A percentile compares a stretch with the other conserved stretches of the same genome.
Conservation (phyloP, 148 eudicot genomes). For the Rhododendron williamsianum region DNA sequence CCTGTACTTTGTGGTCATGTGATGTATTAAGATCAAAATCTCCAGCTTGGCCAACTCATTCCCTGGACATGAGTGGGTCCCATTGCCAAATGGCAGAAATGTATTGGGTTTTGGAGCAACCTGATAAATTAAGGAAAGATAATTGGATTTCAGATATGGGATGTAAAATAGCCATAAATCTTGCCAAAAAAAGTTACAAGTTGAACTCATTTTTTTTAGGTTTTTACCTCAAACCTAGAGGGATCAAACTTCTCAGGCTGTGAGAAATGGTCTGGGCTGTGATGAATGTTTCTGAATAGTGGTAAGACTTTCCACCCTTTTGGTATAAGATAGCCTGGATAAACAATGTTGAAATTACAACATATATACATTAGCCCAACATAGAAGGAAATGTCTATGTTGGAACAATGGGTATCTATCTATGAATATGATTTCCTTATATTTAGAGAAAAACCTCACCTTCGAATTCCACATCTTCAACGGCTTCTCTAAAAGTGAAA, state of each 20-base stretch:
- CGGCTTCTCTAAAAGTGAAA: slow-evolving; percentile 96
- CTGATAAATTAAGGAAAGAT: slow-evolving; percentile 25
- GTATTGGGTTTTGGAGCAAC: slow-evolving; percentile 64
- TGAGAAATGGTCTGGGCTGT: slow-evolving; percentile 53
- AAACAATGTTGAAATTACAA: background rate
- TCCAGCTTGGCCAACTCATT: slow-evolving; percentile 71
- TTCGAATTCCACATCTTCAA: slow-evolving; percentile 93
- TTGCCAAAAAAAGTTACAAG: background rate
- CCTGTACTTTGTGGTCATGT: slow-evolving; percentile 75
- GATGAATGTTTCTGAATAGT: slow-evolving; percentile 69
- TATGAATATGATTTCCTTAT: background rate
- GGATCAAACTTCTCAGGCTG: slow-evolving; percentile 75
- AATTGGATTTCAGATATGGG: background rate
- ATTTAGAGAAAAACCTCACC: slow-evolving; percentile 29
- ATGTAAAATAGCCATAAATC: background rate
- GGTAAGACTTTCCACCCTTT: slow-evolving; percentile 80
- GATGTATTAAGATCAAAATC: slow-evolving; percentile 54
- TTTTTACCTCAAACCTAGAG: slow-evolving; percentile 69
- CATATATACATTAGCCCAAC: background rate
- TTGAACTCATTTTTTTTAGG: background rate
- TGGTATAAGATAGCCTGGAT: slow-evolving; percentile 61
- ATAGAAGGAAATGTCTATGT: too few relatives aligned
- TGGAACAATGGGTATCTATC: too few relatives aligned
- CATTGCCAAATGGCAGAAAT: slow-evolving; percentile 74
- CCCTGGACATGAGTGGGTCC: slow-evolving; percentile 68